These are phyloP conservation scores for Xylaria sp. DNA, from an alignment of 2,329 filamentous ascomycete species.

Conservation along the genomic window DNA sequence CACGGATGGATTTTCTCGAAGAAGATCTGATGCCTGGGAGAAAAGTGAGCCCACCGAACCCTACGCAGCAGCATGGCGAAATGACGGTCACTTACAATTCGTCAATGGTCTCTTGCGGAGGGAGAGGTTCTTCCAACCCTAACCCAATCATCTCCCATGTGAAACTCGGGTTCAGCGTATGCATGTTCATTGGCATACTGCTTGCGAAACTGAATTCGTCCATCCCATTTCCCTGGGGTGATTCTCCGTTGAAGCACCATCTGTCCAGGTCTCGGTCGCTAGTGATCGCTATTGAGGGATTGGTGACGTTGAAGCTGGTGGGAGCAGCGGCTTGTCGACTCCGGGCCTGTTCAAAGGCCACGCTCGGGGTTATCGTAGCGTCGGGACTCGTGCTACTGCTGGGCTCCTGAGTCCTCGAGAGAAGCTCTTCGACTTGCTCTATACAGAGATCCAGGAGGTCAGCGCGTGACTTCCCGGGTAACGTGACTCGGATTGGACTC, in stretches of 20 bases:
- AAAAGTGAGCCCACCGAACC: conserved; percentile 8
- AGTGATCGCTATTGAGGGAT: conserved; percentile 43
- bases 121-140: conserved; percentile 54
- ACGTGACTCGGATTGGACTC: background rate
- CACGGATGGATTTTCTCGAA: conserved; percentile 88
- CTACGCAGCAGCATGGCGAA: background rate
- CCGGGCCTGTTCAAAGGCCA: conserved; percentile 32
- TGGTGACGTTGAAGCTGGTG: conserved; percentile 40
- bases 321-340: conserved; percentile 32
- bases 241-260: conserved; percentile 53
- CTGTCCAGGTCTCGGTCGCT: conserved; percentile 46
- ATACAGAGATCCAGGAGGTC: conserved; percentile 22
- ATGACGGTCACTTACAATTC: conserved; percentile 58
- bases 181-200: conserved; percentile 46
- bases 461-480: conserved; percentile 1
- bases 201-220: conserved; percentile 56
- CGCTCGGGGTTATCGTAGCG: conserved; percentile 33
- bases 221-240: conserved; percentile 40
- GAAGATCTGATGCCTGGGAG: conserved; percentile 67
- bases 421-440: conserved; percentile 90
- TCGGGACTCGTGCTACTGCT: conserved; percentile 33
- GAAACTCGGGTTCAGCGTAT: conserved; percentile 51
- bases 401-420: conserved; percentile 68
- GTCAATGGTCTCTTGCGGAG: conserved; percentile 62
- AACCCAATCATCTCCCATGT: conserved; percentile 73